Conservation (phyloP, 768 basidiomycete genomes). For the Rubroboletus pulcherrimus region DNA sequence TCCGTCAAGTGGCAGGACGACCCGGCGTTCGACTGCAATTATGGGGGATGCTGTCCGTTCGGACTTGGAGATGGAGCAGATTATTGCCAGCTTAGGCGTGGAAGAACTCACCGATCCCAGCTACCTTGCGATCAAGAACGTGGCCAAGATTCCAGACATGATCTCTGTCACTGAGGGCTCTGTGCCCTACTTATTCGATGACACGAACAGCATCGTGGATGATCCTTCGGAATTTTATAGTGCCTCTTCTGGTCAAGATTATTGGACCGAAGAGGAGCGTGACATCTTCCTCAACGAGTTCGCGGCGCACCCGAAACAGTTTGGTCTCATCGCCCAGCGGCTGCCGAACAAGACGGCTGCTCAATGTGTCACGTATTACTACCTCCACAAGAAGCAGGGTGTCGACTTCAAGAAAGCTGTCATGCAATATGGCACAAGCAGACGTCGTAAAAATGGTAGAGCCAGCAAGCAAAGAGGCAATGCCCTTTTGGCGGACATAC, state of each 20-base stretch:
- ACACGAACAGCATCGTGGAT: conserved; percentile 77
- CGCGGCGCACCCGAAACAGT: conserved; percentile 87
- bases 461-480: conserved; percentile 78
- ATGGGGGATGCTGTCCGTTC: conserved; percentile 89
- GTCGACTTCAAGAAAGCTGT: conserved; percentile 84
- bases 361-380: conserved; percentile 92
- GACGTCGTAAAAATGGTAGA: conserved; percentile 55
- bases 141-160: conserved; percentile 91
- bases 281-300: conserved; percentile 75
- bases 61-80: conserved; percentile 95
- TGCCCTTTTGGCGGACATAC: conserved; percentile 76
- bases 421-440: conserved; percentile 59
- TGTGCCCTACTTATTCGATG: conserved; percentile 68
- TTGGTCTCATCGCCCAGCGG: conserved; percentile 82
- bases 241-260: conserved; percentile 65
- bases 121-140: conserved; percentile 78
- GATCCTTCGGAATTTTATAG: conserved; percentile 78
- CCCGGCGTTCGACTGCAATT: conserved; percentile 65
- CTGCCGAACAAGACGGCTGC: conserved; percentile 81
- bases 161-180: conserved; percentile 60
- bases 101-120: conserved; percentile 93
- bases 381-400: conserved; percentile 85
- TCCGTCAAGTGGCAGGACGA: conserved; percentile 53
- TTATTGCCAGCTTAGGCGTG: conserved; percentile 89
- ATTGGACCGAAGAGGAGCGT: conserved; percentile 88